Evolutionary conservation across 495 filamentous ascomycete genomes (phyloP), one percentile per base, ranked within the genome.

Genomic region (Hypoxylon cercidicola): DNA sequence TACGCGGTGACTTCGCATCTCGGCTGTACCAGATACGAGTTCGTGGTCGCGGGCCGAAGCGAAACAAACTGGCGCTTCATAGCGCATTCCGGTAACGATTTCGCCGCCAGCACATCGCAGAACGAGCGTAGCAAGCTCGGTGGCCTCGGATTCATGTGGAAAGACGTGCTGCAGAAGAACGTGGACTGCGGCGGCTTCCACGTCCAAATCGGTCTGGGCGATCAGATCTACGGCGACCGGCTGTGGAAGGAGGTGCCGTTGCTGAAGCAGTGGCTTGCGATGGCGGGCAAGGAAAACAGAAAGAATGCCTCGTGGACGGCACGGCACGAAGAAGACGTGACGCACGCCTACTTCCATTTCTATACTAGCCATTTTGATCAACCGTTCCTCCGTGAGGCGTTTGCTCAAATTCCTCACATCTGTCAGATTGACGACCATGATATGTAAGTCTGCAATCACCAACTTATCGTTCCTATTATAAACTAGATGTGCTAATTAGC

Each of bases 321-420:
- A 13, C 87, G 90, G 46, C 91, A 97, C 70, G 93, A 99, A 69
- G 94, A 98, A 67, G 96, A 98, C 68, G 90, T 97, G 11, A 87
- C 88, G 16, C 92, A 97, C 77, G 94, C 94, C 2, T 99, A 97
- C 77, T 99, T 99, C 78, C 96, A 98, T 73, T 99, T 97, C 74
- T 99, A 99, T 70, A 96, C 93, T 11, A 93, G 90, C 69, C 93
- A 97, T 74, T 98, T 98, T 69, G 95, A 99, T 61, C 96, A 98
- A 76, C 91, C 93, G 9, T 90, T 93, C 76, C 74, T 99, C 69
- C 82, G 94, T 45, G 96, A 99, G 74, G 92, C 93, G 0, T 98
- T 97, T 80, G 95, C 95, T 6, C 96, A 98, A 78, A 97, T 99
- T 60, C 95, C 95, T 15, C 94, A 97, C 72, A 79, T 99, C 49